Base-by-base conservation (phyloP, 352 stramenopile genomes). In the Globisporangium paddicum region DNA sequence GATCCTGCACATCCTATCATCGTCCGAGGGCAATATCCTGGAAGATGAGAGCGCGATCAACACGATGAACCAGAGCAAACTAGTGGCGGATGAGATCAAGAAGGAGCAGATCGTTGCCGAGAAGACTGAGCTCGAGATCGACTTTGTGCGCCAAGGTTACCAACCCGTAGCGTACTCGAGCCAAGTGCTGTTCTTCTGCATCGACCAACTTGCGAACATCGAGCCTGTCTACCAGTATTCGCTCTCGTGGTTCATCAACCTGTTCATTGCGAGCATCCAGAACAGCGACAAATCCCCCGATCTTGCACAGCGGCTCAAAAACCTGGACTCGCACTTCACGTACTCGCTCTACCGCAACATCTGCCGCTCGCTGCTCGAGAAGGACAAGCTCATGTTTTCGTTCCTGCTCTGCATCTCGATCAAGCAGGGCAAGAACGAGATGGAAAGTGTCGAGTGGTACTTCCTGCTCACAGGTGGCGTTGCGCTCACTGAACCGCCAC, bases 131-230 rank as follows among this genome's bases (percentile, higher is more conserved):
- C 68, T 86, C 35, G 89, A 97, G 63, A 98, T 98, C 54, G 90
- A 98, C 55, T 49, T 61, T 1, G 92, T 97, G 23, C 82, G 91
- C 13, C 63, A 91, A 58, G 77, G 79, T 5, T 98, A 98, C 71
- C 87, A 88, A 38, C 87, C 90, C 0, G 89, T 98, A 3, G 82
- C 81, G 10, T 96, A 96, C 63, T 90, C 81, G 35, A 94, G 86
- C 30, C 89, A 97, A 64, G 90, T 97, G 38, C 63, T 98, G n/a
- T 98, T 97, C 72, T 97, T 98, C 66, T 97, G 89, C 64, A 97
- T 98, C 63, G 85, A 96, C 28, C 86, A 96, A 60, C 86, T 98
- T 41, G 87, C 89, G 38, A 97, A 98, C 72, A 97, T 97, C 60
- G 89, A 98, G 60, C 90, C 91, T 0, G 88, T 96, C 40, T 98